Conservation (phyloP, 73 alveolate species). For the Paramecium biaurelia region DNA sequence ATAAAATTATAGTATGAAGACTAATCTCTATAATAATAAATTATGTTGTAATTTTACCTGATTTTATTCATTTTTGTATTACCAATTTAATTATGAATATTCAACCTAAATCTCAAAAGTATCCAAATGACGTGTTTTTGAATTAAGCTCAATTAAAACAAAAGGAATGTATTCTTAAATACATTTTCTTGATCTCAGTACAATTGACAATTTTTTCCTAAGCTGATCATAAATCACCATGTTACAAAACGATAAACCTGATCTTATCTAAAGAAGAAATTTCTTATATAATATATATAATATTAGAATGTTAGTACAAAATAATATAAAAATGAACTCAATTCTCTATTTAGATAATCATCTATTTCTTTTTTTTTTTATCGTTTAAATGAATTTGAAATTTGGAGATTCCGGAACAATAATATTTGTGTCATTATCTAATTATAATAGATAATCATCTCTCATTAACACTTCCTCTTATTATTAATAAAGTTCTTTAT, state of each 20-base stretch:
- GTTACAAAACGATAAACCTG: background rate
- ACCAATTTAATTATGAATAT: background rate
- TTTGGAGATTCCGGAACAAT: constrained; percentile 21
- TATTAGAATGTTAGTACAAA: background rate
- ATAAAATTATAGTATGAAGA: background rate
- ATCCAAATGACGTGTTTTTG: background rate
- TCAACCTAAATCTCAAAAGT: background rate
- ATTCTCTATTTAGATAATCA: background rate
- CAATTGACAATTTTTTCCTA: background rate
- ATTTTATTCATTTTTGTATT: background rate
- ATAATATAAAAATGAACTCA: background rate
- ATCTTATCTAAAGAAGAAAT: background rate
- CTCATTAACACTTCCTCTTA: background rate
- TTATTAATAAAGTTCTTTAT: background rate
- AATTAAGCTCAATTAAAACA: background rate
- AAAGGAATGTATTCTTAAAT: background rate
- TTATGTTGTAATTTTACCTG: background rate
- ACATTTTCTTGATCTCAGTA: background rate
- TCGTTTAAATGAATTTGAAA: background rate
- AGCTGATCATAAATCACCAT: background rate
- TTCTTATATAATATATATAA: background rate
- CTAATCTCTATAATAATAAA: background rate
- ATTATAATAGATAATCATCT: background rate
- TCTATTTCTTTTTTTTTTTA: background rate
- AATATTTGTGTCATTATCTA: background rate